A percentile compares a stretch with the other conserved stretches of the same genome.
Conservation (phyloP, 257 asterid species). For the Solanum chmielewskii region DNA sequence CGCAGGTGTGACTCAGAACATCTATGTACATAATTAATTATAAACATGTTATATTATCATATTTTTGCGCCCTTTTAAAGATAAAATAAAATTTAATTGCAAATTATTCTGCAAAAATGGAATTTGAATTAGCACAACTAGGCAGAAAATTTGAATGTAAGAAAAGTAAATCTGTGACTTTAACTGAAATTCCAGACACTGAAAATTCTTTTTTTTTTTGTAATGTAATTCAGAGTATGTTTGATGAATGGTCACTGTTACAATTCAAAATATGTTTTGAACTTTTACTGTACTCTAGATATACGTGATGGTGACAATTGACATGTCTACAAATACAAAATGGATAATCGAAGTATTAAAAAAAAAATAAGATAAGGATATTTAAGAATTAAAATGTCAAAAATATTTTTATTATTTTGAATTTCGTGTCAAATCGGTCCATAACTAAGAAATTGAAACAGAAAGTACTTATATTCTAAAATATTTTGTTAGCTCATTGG, state of each 20-base stretch:
- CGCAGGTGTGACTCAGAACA: neutral
- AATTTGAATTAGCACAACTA: neutral
- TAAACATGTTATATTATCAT: neutral
- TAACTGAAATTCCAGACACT: neutral
- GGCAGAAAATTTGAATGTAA: neutral
- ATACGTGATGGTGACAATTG: neutral
- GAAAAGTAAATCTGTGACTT: neutral
- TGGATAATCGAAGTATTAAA: neutral
- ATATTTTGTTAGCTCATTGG: neutral
- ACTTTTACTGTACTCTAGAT: neutral
- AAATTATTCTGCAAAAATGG: neutral
- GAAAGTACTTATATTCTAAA: neutral
- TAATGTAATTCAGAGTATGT: neutral
- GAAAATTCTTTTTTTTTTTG: constrained; percentile 4
- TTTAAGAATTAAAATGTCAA: neutral
- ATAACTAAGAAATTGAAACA: neutral
- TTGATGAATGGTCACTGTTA: constrained; percentile 13
- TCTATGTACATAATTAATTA: neutral
- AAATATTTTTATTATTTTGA: neutral
- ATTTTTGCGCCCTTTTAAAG: neutral
- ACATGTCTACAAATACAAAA: neutral
- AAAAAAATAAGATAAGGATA: neutral
- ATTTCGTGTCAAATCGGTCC: neutral
- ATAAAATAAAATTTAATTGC: neutral
- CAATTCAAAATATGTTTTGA: neutral